phyloP scores from a whole-genome alignment of 257 asterid genomes.

The Solanum rostratum region DNA sequence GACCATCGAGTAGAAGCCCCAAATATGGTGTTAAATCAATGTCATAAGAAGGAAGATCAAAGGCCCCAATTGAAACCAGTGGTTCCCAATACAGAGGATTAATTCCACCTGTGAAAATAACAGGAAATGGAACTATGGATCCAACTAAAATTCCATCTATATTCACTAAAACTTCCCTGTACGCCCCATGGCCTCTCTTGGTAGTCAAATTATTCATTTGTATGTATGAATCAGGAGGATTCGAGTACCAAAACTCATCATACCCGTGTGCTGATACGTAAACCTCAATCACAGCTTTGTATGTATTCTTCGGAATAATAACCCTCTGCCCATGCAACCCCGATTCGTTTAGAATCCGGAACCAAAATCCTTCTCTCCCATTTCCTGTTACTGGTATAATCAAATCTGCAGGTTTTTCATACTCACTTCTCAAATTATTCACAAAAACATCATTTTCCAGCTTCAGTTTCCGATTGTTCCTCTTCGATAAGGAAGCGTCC shows the following conservation, averaged over 20 bases:
- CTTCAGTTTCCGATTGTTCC: no score
- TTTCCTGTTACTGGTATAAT: slow-evolving; percentile 49
- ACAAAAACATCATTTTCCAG: no score
- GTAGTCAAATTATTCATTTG: slow-evolving; percentile 24
- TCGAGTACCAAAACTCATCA: slow-evolving; percentile 90
- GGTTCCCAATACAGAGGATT: slow-evolving; percentile 91
- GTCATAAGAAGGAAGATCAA: slow-evolving; percentile 74
- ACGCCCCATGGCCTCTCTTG: slow-evolving; percentile 56
- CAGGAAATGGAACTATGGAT: slow-evolving; percentile 73
- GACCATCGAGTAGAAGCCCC: slow-evolving; percentile 44
- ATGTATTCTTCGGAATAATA: slow-evolving; percentile 46
- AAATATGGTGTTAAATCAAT: slow-evolving; percentile 60
- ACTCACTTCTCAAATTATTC: background rate
- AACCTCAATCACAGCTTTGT: slow-evolving; percentile 69
- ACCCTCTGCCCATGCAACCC: slow-evolving; percentile 28
- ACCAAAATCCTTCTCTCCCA: slow-evolving; percentile 67
- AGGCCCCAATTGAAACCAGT: slow-evolving; percentile 74
- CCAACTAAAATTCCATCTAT: slow-evolving; percentile 54
- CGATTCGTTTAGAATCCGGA: slow-evolving; percentile 38
- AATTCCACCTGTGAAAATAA: slow-evolving; percentile 64
- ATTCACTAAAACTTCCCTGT: slow-evolving; percentile 55
- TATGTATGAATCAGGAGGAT: slow-evolving; percentile 71
- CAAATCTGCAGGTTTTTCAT: slow-evolving; percentile 61
- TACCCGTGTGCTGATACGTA: slow-evolving; percentile 65
- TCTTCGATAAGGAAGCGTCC: no score